Percentiles rank a stretch among this genome's conserved stretches.
Evolutionary conservation across 371 early-diverging fungal genomes (phyloP).

Genomic region (Synchytrium microbalum): DNA sequence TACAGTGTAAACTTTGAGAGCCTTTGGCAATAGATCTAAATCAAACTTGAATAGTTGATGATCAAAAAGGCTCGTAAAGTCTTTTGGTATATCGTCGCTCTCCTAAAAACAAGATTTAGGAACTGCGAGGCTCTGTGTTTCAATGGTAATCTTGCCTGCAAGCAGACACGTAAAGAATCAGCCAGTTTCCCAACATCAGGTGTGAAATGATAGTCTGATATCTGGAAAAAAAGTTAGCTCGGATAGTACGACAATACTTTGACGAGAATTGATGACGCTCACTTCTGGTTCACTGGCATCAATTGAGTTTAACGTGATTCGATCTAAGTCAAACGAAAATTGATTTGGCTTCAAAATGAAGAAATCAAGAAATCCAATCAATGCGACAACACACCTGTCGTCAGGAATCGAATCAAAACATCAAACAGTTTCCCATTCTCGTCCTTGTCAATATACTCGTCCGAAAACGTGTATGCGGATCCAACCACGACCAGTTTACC

Average conservation of each 20-base stretch:
- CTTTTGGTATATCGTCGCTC: constrained; percentile 48
- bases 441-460: constrained; percentile 49
- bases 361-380: constrained; percentile 1
- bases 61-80: constrained; percentile 45
- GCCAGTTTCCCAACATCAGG: constrained; percentile 40
- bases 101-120: constrained; percentile 22
- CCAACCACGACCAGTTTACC: constrained; percentile 47
- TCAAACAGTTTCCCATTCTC: constrained; percentile 46
- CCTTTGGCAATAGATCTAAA: constrained; percentile 35
- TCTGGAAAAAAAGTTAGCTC: constrained; percentile 16
- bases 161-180: constrained; percentile 34
- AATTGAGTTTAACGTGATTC: constrained; percentile 38
- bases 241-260: neutral
- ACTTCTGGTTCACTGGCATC: constrained; percentile 52
- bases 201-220: constrained; percentile 48
- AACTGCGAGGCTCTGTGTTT: no score
- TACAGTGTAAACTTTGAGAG: constrained; percentile 35
- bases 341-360: constrained; percentile 6
- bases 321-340: constrained; percentile 18
- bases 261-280: neutral
- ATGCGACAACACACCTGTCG: constrained; percentile 21
- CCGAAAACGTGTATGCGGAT: constrained; percentile 42
- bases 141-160: constrained; percentile 30
- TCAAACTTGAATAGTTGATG: constrained; percentile 39
- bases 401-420: constrained; percentile 38